phyloP scores from a whole-genome alignment of 768 basidiomycete genomes.

The Leccinellum luteum region DNA sequence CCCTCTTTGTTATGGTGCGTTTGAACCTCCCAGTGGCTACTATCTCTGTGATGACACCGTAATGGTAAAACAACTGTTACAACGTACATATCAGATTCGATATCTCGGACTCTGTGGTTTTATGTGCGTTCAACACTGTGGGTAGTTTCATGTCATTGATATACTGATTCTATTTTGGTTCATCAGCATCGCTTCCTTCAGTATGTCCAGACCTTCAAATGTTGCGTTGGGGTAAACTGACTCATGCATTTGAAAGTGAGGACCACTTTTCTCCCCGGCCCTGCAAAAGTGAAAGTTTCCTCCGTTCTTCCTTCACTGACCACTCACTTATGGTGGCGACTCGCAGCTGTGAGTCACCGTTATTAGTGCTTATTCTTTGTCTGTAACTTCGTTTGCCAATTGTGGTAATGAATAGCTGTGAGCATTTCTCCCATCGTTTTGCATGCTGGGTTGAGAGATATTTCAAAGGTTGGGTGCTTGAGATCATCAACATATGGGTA shows the following conservation, averaged over 20 bases:
- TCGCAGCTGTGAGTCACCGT: no score
- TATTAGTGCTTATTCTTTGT: no score
- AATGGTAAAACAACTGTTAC: no score
- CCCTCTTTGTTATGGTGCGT: slow-evolving; percentile 10
- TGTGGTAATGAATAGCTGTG: no score
- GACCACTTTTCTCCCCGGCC: slow-evolving; percentile 10
- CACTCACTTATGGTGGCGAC: not conserved
- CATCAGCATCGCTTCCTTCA: not conserved
- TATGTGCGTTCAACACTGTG: not conserved
- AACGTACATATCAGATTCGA: not conserved
- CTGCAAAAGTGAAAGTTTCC: slow-evolving; percentile 1
- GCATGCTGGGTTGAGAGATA: no score
- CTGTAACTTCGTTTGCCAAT: no score
- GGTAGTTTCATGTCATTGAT: no score
- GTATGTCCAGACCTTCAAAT: not conserved
- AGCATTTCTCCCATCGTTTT: no score
- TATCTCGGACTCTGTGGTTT: not conserved
- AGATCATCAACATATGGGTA: no score
- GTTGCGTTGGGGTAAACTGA: not conserved
- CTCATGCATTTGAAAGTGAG: not conserved
- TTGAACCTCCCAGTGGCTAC: not conserved
- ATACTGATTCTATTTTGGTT: not conserved
- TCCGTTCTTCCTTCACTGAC: not conserved
- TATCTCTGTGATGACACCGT: no score
- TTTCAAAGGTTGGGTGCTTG: no score